Evolutionary conservation across 2,329 filamentous ascomycete species (phyloP).

Genomic region (Stagonosporopsis rhizophila): DNA sequence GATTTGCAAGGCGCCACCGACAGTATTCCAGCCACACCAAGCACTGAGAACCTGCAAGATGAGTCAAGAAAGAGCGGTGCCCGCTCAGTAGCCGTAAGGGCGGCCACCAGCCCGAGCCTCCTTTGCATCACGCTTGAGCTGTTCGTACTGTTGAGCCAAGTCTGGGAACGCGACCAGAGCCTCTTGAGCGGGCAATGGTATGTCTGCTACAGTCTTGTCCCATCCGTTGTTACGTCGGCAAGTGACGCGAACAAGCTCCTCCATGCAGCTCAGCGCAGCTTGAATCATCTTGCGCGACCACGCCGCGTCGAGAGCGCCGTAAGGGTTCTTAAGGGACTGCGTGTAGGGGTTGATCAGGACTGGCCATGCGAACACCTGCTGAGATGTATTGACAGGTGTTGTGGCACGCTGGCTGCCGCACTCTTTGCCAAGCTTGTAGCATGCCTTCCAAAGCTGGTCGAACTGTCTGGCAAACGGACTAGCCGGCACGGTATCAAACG

Average conservation of each 20-base stretch:
- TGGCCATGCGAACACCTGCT: conserved; percentile 31
- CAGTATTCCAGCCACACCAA: neutral
- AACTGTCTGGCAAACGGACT: conserved; percentile 29
- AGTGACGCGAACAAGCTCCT: conserved; percentile 22
- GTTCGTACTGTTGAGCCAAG: conserved; percentile 25
- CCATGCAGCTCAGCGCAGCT: conserved; percentile 33
- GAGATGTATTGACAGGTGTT: conserved; percentile 6
- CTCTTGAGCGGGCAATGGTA: conserved; percentile 27
- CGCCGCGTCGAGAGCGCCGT: conserved; percentile 27
- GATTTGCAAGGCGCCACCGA: neutral
- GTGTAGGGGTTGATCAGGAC: conserved; percentile 37
- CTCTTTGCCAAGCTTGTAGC: conserved; percentile 29
- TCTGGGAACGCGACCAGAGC: conserved; percentile 29
- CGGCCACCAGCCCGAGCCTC: conserved; percentile 28
- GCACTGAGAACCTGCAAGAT: neutral
- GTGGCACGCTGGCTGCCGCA: conserved; percentile 15
- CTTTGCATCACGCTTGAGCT: conserved; percentile 27
- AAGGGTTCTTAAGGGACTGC: conserved; percentile 31
- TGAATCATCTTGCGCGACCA: conserved; percentile 26
- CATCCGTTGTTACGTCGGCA: conserved; percentile 28
- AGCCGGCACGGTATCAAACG: conserved; percentile 15
- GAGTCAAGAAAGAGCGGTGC: neutral
- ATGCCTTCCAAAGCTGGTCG: conserved; percentile 28
- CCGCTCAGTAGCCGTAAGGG: conserved; percentile 25
- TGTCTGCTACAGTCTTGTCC: conserved; percentile 29